phyloP scores from a whole-genome alignment of 169 alveolate genomes.

The Cyclospora cayetanensis region DNA sequence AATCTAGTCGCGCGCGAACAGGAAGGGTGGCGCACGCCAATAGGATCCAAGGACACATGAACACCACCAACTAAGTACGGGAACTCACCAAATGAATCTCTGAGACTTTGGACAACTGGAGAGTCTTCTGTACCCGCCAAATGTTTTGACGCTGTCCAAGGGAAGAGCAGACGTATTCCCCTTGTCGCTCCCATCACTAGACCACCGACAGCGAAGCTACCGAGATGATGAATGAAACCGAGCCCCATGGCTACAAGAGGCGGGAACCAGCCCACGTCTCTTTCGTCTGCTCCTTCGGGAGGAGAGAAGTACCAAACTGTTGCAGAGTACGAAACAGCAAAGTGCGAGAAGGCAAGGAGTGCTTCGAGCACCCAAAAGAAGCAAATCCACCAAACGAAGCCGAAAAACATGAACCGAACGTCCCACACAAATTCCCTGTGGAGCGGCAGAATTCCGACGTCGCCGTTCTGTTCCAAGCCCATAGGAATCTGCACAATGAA shows the following conservation, averaged over 20 bases:
- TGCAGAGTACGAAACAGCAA: constrained; percentile 65
- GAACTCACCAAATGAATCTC: constrained; percentile 33
- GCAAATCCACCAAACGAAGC: constrained; percentile 61
- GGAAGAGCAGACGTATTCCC: constrained; percentile 52
- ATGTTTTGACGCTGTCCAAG: constrained; percentile 65
- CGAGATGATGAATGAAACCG: constrained; percentile 63
- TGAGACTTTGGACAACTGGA: constrained; percentile 57
- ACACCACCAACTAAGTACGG: too few relatives aligned
- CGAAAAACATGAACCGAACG: constrained; percentile 60
- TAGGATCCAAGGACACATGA: too few relatives aligned
- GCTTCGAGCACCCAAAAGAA: constrained; percentile 63
- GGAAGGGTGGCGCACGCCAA: too few relatives aligned
- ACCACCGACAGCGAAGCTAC: constrained; percentile 71
- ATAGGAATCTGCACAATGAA: constrained; percentile 32
- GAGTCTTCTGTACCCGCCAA: constrained; percentile 34
- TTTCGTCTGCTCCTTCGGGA: constrained; percentile 64
- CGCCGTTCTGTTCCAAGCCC: constrained; percentile 72
- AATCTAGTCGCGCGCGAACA: too few relatives aligned
- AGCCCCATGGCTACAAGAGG: constrained; percentile 67
- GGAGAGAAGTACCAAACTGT: constrained; percentile 75
- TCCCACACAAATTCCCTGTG: constrained; percentile 70
- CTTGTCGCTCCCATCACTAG: constrained; percentile 66
- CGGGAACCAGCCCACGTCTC: constrained; percentile 72
- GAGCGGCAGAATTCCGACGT: constrained; percentile 49
- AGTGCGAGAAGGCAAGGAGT: constrained; percentile 51